phyloP scores from a whole-genome alignment of 2,329 filamentous ascomycete species.

The Grosmannia clavigera region DNA sequence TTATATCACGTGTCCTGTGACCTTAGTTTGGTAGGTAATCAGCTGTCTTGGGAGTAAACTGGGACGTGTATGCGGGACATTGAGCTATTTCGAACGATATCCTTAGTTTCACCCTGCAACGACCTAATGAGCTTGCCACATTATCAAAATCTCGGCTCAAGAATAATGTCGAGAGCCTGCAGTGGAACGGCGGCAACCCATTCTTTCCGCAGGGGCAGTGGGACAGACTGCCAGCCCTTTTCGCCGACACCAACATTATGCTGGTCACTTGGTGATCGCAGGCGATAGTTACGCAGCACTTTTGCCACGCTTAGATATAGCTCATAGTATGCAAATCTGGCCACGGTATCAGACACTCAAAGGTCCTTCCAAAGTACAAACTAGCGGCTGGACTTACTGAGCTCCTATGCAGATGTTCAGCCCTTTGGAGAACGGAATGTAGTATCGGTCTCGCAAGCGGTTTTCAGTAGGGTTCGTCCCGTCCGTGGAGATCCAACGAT shows the following conservation, averaged over 20 bases:
- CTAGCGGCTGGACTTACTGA: background rate
- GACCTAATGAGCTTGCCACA: no score
- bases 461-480: background rate
- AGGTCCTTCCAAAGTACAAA: background rate
- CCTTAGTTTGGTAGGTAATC: no score
- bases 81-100: no score
- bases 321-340: constrained; percentile 1
- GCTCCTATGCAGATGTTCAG: constrained; percentile 7
- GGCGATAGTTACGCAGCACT: background rate
- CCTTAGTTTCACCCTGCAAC: no score
- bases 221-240: background rate
- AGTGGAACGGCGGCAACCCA: background rate
- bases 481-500: constrained; percentile 5
- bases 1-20: no score
- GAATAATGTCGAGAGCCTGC: background rate
- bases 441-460: constrained; percentile 3
- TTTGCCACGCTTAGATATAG: background rate
- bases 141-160: background rate
- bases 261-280: background rate
- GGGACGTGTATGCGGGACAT: no score
- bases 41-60: no score
- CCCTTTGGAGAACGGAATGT: constrained; percentile 9
- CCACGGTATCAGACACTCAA: background rate
- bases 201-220: background rate
- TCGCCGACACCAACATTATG: background rate